Evolutionary conservation across 1,284 basidiomycete species (phyloP), one percentile per base, ranked within the genome.

Genomic region (Exsudoporus floridanus): DNA sequence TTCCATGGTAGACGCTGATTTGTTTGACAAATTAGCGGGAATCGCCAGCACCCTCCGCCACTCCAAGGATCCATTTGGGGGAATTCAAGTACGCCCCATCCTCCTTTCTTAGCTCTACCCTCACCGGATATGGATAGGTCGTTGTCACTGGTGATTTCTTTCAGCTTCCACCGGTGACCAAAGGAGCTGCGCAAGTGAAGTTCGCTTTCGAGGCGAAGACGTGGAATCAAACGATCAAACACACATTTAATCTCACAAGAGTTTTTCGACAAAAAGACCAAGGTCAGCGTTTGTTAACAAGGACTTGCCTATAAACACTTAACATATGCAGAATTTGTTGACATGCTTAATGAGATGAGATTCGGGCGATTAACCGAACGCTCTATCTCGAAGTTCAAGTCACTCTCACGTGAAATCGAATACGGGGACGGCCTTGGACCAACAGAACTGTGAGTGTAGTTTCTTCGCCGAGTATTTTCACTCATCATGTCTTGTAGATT

Each of bases 281-380:
- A 73, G 73, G 86, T 83, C 54, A 48, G 72, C 53, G 16, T 49
- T 43, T 46, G 19, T 47, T 56, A 33, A 23, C 25, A 25, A 52
- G 10, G 30, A 27, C 33, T 37, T 39, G 34, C 16, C 43, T 25
- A 16, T 30, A 30, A 48, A 39, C 51, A 30, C 52, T 52, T 13
- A 55, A 28, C 13, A 34, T 35, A 5, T 46, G 19, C 60, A 93
- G 92, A 78, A 21, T 95, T 97, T 66, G 82, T 94, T 51, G 78
- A 89, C 65, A 92, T 96, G 86, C 77, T 97, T 42, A 95, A 94
- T 67, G 89, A 92, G 63, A 93, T 96, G 91, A 84, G 94, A 19
- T 92, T 89, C 57, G 94, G 94, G 5, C 69, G 66, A n/a, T 71
- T 94, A 49, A 75, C 81, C 7, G 57, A 69, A 7, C 66, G 72